Conservation (phyloP, 192 early-diverging fungal species). For the Mortierella antarctica region DNA sequence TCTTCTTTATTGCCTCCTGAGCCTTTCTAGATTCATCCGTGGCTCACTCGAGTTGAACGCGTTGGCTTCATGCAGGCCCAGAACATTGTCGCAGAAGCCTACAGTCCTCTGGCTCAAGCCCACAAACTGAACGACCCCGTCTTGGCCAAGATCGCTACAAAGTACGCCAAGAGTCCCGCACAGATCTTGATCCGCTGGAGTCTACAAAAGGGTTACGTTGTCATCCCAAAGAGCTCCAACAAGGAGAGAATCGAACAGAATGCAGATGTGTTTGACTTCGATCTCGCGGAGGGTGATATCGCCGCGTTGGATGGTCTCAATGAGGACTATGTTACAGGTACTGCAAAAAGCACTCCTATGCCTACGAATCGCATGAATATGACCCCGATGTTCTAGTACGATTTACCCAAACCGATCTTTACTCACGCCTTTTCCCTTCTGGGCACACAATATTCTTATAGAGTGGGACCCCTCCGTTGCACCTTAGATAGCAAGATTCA, state of each 20-base stretch:
- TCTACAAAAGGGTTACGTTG: slow-evolving; percentile 64
- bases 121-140: slow-evolving; percentile 58
- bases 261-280: slow-evolving; percentile 67
- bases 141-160: slow-evolving; percentile 57
- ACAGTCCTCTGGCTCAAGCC: slow-evolving; percentile 60
- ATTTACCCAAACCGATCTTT: not conserved
- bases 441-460: not conserved
- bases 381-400: not conserved
- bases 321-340: slow-evolving; percentile 48
- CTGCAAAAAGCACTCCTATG: slow-evolving; percentile 36
- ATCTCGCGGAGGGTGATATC: slow-evolving; percentile 68
- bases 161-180: slow-evolving; percentile 63
- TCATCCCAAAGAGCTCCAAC: slow-evolving; percentile 67
- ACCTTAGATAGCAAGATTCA: not conserved
- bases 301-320: slow-evolving; percentile 62
- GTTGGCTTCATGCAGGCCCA: slow-evolving; percentile 55
- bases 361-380: not conserved
- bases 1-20: no score
- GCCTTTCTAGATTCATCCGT: slow-evolving; percentile 49
- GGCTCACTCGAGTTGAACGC: slow-evolving; percentile 57
- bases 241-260: slow-evolving; percentile 67
- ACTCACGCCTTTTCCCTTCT: not conserved
- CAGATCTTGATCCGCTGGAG: slow-evolving; percentile 71
- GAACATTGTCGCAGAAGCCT: slow-evolving; percentile 64
- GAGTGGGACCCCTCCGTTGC: slow-evolving; percentile 34